These are phyloP conservation scores for Isabelozyma pseudorhagii DNA, from an alignment of 805 yeast species.

Conservation along the genomic window DNA sequence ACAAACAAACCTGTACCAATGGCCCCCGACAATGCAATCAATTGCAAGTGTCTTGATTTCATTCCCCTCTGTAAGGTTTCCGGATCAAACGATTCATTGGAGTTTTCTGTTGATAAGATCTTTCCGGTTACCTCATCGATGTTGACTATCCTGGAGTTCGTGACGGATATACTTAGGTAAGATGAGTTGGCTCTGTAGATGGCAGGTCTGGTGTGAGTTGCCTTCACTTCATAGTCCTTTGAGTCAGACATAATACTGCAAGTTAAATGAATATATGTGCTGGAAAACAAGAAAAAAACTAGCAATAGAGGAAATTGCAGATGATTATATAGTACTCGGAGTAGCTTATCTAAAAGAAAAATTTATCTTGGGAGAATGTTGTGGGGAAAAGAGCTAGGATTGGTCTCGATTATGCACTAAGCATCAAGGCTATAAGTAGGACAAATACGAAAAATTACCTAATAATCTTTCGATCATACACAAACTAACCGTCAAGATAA, in stretches of 20 bases:
- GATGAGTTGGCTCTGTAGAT: conserved; percentile 23
- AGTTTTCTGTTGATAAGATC: conserved; percentile 14
- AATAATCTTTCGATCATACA: neutral
- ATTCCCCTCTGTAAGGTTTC: conserved; percentile 34
- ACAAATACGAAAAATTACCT: neutral
- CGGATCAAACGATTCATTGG: conserved; percentile 16
- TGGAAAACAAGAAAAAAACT: neutral
- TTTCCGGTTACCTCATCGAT: conserved; percentile 20
- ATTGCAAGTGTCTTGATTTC: conserved; percentile 53
- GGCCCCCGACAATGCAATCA: conserved; percentile 83
- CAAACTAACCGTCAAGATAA: neutral
- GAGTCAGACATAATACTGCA: neutral
- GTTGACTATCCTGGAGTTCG: conserved; percentile 23
- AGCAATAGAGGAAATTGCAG: neutral
- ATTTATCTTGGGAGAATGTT: neutral
- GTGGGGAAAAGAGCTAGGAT: neutral
- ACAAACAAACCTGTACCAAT: conserved; percentile 77
- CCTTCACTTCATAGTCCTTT: neutral
- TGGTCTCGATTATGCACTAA: neutral
- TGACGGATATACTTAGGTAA: conserved; percentile 22
- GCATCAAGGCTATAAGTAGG: neutral
- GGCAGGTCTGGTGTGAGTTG: conserved; percentile 12
- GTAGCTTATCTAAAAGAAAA: neutral
- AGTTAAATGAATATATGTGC: neutral
- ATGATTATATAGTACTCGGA: neutral